Percentiles rank a stretch among this genome's conserved stretches.
These are phyloP conservation scores for Escallonia herrerae DNA, from an alignment of 129 eudicot genomes.

Conservation along the genomic window DNA sequence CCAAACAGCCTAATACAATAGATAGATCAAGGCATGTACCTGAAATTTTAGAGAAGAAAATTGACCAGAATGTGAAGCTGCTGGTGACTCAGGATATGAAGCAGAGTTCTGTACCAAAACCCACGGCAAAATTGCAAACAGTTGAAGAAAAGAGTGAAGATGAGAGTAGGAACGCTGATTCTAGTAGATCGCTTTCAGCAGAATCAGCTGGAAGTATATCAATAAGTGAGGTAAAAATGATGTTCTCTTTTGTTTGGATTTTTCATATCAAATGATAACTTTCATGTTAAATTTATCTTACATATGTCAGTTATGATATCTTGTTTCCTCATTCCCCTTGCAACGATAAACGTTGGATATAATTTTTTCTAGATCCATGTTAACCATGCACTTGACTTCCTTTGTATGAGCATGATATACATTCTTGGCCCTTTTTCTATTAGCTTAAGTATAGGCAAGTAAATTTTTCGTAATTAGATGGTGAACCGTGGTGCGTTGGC, in stretches of 20 bases:
- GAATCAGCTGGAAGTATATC: constrained; percentile 40
- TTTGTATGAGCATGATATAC: too few relatives aligned
- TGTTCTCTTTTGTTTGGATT: background rate
- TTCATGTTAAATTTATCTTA: background rate
- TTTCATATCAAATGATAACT: background rate
- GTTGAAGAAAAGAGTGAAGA: constrained; percentile 62
- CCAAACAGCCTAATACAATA: constrained; percentile 15
- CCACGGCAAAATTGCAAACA: constrained; percentile 28
- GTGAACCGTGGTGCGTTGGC: too few relatives aligned
- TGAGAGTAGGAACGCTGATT: constrained; percentile 45
- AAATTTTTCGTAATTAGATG: too few relatives aligned
- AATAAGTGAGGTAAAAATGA: constrained; percentile 34
- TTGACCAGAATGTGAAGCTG: constrained; percentile 36
- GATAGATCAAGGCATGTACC: constrained; percentile 23
- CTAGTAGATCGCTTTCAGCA: constrained; percentile 29
- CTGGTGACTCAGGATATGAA: constrained; percentile 27
- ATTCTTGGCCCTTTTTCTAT: too few relatives aligned
- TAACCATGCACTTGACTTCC: background rate
- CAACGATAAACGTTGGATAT: background rate
- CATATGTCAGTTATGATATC: background rate
- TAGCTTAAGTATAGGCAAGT: too few relatives aligned
- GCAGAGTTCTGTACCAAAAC: constrained; percentile 18
- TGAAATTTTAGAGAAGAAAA: constrained; percentile 30
- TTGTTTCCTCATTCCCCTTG: background rate
- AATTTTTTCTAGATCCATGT: background rate